Percentiles rank a stretch among this genome's conserved stretches.
Evolutionary conservation across 1,284 basidiomycete genomes (phyloP).

Genomic region (Trichosporon coremiiforme): DNA sequence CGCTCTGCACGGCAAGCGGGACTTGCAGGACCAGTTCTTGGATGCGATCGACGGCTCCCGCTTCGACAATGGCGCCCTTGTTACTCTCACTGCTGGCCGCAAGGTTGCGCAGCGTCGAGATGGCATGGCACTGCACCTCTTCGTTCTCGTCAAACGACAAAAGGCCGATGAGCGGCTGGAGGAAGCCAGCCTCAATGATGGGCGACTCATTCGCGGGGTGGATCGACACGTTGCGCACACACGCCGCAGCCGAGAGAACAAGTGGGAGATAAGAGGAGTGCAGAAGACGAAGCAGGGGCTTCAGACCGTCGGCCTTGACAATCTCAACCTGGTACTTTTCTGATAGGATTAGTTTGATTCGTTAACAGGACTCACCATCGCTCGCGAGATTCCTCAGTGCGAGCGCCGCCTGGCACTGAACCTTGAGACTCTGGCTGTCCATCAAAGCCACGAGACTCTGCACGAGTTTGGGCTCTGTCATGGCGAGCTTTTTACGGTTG

Average conservation of each 20-base stretch:
- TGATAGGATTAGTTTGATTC: constrained; percentile 50
- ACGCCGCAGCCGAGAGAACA: constrained; percentile 96
- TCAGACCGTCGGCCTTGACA: constrained; percentile 91
- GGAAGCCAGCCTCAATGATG: constrained; percentile 97
- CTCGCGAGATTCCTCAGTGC: constrained; percentile 95
- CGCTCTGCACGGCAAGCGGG: constrained; percentile 95
- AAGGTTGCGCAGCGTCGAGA: constrained; percentile 93
- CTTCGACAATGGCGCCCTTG: constrained; percentile 97
- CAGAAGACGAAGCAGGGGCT: constrained; percentile 87
- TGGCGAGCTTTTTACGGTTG: constrained; percentile 94
- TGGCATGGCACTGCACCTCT: constrained; percentile 99
- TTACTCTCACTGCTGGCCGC: constrained; percentile 98
- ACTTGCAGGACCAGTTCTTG: constrained; percentile 95
- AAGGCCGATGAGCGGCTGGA: constrained; percentile 93
- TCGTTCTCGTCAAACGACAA: constrained; percentile 98
- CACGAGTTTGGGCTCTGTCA: constrained; percentile 92
- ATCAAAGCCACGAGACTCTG: constrained; percentile 92
- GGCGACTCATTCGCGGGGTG: constrained; percentile 98
- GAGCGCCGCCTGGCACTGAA: constrained; percentile 97
- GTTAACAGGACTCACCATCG: constrained; percentile 67
- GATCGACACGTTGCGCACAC: constrained; percentile 98
- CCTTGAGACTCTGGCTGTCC: constrained; percentile 97
- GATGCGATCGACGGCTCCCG: constrained; percentile 96
- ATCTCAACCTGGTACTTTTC: constrained; percentile 99
- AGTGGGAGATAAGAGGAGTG: constrained; percentile 98